These are phyloP conservation scores for Aspergillus brasiliensis DNA, from an alignment of 2,329 filamentous ascomycete species.

Conservation along the genomic window DNA sequence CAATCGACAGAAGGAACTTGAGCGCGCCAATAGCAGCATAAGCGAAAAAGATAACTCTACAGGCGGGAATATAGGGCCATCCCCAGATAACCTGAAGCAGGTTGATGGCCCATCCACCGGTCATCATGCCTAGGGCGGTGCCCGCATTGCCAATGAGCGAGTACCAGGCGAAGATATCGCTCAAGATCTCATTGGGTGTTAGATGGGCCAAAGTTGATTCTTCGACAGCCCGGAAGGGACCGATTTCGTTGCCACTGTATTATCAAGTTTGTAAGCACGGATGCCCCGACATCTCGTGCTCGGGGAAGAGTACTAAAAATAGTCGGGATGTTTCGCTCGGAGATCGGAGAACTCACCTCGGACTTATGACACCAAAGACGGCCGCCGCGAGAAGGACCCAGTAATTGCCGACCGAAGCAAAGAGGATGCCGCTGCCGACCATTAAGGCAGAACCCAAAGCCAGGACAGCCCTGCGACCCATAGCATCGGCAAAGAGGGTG, in stretches of 20 bases:
- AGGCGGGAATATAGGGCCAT: slow-evolving; percentile 53
- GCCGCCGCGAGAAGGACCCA: slow-evolving; percentile 62
- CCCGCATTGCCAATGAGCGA: slow-evolving; percentile 57
- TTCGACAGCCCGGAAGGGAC: slow-evolving; percentile 68
- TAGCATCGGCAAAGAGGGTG: slow-evolving; percentile 60
- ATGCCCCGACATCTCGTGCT: neutral
- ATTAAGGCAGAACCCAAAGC: slow-evolving; percentile 58
- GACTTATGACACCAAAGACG: slow-evolving; percentile 63
- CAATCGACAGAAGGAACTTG: slow-evolving; percentile 54
- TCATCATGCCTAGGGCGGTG: slow-evolving; percentile 61
- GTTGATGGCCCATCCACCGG: slow-evolving; percentile 62
- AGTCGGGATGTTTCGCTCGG: neutral
- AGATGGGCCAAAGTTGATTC: slow-evolving; percentile 66
- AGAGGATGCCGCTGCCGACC: slow-evolving; percentile 58
- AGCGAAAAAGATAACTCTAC: slow-evolving; percentile 58
- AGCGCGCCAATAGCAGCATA: slow-evolving; percentile 61
- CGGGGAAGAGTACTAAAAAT: neutral
- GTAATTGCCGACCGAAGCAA: slow-evolving; percentile 58
- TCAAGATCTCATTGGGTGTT: slow-evolving; percentile 55
- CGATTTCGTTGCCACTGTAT: slow-evolving; percentile 62
- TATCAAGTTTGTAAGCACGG: neutral
- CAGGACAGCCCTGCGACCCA: slow-evolving; percentile 60
- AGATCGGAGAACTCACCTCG: slow-evolving; percentile 40
- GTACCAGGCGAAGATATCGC: slow-evolving; percentile 70
- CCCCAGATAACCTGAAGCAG: slow-evolving; percentile 46